phyloP scores from a whole-genome alignment of 768 basidiomycete genomes.

The Lactarius sp. region DNA sequence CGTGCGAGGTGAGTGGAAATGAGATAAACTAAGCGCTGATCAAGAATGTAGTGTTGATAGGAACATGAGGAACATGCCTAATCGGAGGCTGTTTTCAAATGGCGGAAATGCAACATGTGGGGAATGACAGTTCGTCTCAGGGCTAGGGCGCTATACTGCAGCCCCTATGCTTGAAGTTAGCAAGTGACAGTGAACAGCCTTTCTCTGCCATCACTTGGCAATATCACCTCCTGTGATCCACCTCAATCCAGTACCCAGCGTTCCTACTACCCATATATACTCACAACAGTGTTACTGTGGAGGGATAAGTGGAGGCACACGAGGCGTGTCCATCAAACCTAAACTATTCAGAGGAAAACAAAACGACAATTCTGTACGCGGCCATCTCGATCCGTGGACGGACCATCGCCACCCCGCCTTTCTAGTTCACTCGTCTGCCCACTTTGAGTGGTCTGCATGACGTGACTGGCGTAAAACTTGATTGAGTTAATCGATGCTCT shows the following conservation, averaged over 20 bases:
- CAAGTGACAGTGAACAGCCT: neutral
- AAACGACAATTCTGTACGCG: neutral
- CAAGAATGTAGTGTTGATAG: neutral
- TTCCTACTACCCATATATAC: neutral
- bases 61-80: neutral
- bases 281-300: neutral
- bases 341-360: neutral
- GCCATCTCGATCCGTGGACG: neutral
- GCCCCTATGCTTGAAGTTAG: neutral
- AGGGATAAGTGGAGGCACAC: neutral
- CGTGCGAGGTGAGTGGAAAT: neutral
- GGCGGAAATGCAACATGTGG: slow-evolving; percentile 6
- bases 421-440: neutral
- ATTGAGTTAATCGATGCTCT: no score
- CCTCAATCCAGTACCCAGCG: neutral
- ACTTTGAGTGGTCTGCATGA: neutral
- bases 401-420: neutral
- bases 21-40: neutral
- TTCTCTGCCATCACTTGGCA: neutral
- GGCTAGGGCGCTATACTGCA: neutral
- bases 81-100: neutral
- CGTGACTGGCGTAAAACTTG: neutral
- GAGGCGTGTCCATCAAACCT: neutral
- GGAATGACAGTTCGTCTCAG: neutral
- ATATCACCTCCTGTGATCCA: neutral